Conservation (phyloP, 768 basidiomycete genomes). For the Multifurca ochricompacta region DNA sequence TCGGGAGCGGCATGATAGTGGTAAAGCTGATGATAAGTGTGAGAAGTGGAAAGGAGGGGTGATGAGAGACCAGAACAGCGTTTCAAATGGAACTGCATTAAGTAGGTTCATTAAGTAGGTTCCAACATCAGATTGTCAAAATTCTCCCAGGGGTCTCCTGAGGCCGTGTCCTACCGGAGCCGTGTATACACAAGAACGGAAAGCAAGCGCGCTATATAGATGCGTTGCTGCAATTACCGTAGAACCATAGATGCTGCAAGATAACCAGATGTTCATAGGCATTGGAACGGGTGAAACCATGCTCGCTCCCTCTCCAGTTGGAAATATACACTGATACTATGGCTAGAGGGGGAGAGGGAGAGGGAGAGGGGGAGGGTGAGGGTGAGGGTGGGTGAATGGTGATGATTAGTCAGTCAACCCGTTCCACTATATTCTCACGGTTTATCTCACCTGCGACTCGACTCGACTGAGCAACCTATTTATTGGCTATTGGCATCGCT, state of each 20-base stretch:
- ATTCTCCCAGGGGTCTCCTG: constrained; percentile 6
- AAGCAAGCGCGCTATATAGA: not conserved
- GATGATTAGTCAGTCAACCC: too few relatives aligned
- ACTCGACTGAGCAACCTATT: too few relatives aligned
- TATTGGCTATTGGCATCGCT: too few relatives aligned
- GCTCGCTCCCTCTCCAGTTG: too few relatives aligned
- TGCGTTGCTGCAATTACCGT: not conserved
- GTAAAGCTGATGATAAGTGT: not conserved
- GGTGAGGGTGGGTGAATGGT: too few relatives aligned
- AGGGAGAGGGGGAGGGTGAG: too few relatives aligned
- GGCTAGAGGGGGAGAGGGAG: too few relatives aligned
- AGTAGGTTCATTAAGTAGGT: not conserved
- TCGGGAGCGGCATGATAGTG: constrained; percentile 25
- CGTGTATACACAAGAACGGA: not conserved
- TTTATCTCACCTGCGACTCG: too few relatives aligned
- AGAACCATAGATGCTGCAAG: too few relatives aligned
- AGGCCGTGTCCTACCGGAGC: not conserved
- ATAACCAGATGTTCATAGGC: not conserved
- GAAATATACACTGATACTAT: too few relatives aligned
- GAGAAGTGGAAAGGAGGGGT: not conserved
- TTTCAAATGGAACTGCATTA: not conserved
- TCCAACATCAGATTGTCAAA: not conserved
- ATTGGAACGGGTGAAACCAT: too few relatives aligned
- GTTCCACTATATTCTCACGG: too few relatives aligned
- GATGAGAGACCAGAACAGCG: not conserved